These are phyloP conservation scores for Colletotrichum limetticola DNA, from an alignment of 2,329 filamentous ascomycete genomes.

Conservation along the genomic window DNA sequence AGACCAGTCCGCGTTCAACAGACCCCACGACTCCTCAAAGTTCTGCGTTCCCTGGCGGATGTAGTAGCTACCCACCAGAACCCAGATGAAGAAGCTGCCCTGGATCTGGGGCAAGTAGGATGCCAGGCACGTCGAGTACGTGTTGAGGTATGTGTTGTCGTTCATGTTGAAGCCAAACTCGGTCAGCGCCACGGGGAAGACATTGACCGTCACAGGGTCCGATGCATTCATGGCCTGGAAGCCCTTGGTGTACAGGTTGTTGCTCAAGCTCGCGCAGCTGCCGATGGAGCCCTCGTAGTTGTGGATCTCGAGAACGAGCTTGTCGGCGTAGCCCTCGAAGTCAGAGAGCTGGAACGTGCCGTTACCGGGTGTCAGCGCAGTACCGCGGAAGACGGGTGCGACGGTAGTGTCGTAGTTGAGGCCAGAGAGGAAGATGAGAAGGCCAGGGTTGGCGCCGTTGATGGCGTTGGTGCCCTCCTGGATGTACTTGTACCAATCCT, in stretches of 20 bases:
- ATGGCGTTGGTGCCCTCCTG: slow-evolving; percentile 60
- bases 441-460: slow-evolving; percentile 59
- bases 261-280: slow-evolving; percentile 57
- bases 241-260: slow-evolving; percentile 60
- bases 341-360: slow-evolving; percentile 54
- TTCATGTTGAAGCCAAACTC: slow-evolving; percentile 66
- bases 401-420: slow-evolving; percentile 67
- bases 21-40: slow-evolving; percentile 67
- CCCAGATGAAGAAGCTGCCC: slow-evolving; percentile 69
- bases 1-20: slow-evolving; percentile 65
- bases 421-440: slow-evolving; percentile 70
- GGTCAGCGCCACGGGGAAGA: slow-evolving; percentile 55
- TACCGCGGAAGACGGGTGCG: slow-evolving; percentile 60
- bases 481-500: slow-evolving; percentile 63
- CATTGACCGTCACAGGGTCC: slow-evolving; percentile 48
- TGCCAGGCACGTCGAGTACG: slow-evolving; percentile 64
- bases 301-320: slow-evolving; percentile 70
- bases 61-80: slow-evolving; percentile 69
- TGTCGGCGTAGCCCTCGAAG: slow-evolving; percentile 61
- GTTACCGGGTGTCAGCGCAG: slow-evolving; percentile 58
- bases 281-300: slow-evolving; percentile 66
- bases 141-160: slow-evolving; percentile 54
- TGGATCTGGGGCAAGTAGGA: slow-evolving; percentile 59
- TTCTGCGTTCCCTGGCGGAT: slow-evolving; percentile 63
- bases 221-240: slow-evolving; percentile 61